These are phyloP conservation scores for Anthostomella pinea DNA, from an alignment of 2,329 filamentous ascomycete genomes.

Conservation along the genomic window DNA sequence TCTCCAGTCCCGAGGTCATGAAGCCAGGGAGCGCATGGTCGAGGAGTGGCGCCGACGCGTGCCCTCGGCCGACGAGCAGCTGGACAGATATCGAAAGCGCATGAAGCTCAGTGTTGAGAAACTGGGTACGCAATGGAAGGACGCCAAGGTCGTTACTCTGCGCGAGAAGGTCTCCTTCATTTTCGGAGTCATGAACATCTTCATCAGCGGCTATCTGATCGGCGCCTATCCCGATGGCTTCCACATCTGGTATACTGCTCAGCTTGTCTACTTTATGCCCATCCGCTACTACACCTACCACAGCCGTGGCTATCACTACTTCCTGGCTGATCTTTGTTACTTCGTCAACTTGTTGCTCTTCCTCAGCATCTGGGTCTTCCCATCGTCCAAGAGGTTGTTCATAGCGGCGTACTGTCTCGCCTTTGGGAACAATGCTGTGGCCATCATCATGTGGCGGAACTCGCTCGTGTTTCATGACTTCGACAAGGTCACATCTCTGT, in stretches of 20 bases:
- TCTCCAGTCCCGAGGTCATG: constrained; percentile 70
- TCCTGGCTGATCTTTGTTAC: constrained; percentile 95
- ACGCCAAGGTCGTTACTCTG: constrained; percentile 81
- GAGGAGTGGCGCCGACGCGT: constrained; percentile 88
- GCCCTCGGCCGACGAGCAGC: constrained; percentile 84
- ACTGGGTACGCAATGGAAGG: constrained; percentile 80
- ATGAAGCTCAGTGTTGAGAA: constrained; percentile 90
- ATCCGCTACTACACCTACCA: constrained; percentile 91
- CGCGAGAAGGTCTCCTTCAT: constrained; percentile 97
- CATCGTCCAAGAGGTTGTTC: constrained; percentile 84
- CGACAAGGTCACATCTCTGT: constrained; percentile 97
- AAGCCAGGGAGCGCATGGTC: constrained; percentile 84
- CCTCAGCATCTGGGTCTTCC: constrained; percentile 86
- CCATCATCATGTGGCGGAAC: constrained; percentile 99
- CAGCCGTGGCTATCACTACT: constrained; percentile 91
- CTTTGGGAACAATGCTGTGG: constrained; percentile 94
- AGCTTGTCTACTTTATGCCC: constrained; percentile 94
- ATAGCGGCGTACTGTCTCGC: constrained; percentile 89
- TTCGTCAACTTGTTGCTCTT: constrained; percentile 89
- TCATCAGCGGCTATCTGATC: constrained; percentile 91
- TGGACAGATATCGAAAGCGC: constrained; percentile 83
- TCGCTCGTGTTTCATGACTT: constrained; percentile 97
- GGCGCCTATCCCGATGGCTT: constrained; percentile 83
- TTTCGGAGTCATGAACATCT: constrained; percentile 93
- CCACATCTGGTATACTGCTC: constrained; percentile 86